Conservation (phyloP, 306 rosid species). For the Castanea crenata region DNA sequence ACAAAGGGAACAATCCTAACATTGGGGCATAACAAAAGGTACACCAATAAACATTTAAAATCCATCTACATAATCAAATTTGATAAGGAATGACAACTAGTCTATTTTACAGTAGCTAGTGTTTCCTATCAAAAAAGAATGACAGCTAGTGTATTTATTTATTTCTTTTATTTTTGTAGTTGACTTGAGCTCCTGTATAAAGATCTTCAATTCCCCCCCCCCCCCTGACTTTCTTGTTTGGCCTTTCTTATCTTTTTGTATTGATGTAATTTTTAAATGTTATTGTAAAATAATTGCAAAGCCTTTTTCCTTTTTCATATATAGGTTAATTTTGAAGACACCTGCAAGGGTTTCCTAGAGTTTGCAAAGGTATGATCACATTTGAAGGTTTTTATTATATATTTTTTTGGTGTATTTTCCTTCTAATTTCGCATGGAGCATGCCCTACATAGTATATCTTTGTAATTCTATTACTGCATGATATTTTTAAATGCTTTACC, state of each 20-base stretch:
- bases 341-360: constrained; percentile 95
- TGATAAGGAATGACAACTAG: no score
- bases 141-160: neutral
- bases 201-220: neutral
- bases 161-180: neutral
- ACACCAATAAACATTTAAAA: no score
- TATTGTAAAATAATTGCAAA: constrained; percentile 4
- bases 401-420: neutral
- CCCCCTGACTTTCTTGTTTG: neutral
- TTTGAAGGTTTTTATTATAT: neutral
- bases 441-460: neutral
- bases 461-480: neutral
- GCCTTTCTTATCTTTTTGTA: neutral
- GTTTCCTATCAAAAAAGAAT: no score
- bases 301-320: constrained; percentile 19
- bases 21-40: no score
- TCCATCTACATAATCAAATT: no score
- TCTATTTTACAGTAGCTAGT: no score
- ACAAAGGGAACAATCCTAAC: no score
- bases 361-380: constrained; percentile 79
- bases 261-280: constrained; percentile 1
- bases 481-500: neutral
- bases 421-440: neutral
- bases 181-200: neutral
- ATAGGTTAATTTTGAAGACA: constrained; percentile 96